Evolutionary conservation across 1,139 yeast genomes (phyloP).

Genomic region (Yamadazyma siamensis): DNA sequence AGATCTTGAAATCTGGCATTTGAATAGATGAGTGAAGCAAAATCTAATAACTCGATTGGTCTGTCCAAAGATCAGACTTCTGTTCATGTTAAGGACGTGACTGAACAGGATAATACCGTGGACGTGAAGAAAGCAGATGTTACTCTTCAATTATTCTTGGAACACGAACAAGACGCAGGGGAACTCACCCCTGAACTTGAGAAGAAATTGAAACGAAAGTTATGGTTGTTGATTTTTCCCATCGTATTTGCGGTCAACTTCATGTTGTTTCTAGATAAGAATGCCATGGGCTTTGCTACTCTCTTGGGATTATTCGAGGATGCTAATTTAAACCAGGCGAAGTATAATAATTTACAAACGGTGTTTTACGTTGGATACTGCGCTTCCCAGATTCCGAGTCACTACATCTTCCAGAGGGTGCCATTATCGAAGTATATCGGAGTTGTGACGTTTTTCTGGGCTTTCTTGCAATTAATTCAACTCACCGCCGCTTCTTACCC

Average conservation of each 20-base stretch:
- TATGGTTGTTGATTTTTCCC: constrained; percentile 26
- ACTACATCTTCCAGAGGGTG: constrained; percentile 46
- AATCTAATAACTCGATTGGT: too few species aligned
- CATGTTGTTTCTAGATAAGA: constrained; percentile 43
- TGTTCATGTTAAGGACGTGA: too few species aligned
- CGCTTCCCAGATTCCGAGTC: constrained; percentile 25
- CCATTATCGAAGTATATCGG: constrained; percentile 55
- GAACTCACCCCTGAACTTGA: constrained; percentile 34
- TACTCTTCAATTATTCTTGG: constrained; percentile 10
- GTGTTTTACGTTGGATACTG: constrained; percentile 54
- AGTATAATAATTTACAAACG: constrained; percentile 52
- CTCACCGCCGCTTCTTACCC: constrained; percentile 43
- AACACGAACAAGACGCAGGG: constrained; percentile 24
- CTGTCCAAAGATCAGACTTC: too few species aligned
- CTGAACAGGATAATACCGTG: too few species aligned
- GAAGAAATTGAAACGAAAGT: constrained; percentile 26
- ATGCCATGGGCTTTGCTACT: constrained; percentile 40
- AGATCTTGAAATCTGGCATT: too few species aligned
- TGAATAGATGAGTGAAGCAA: too few species aligned
- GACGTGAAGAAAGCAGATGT: constrained; percentile 32
- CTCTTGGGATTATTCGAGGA: constrained; percentile 37
- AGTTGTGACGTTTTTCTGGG: constrained; percentile 47
- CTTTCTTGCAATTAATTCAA: constrained; percentile 46
- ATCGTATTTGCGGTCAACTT: constrained; percentile 28
- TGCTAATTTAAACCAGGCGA: constrained; percentile 19